Evolutionary conservation across 371 early-diverging fungal species (phyloP), one percentile per base, ranked within the genome.

Genomic region (Gilbertella persicaria): DNA sequence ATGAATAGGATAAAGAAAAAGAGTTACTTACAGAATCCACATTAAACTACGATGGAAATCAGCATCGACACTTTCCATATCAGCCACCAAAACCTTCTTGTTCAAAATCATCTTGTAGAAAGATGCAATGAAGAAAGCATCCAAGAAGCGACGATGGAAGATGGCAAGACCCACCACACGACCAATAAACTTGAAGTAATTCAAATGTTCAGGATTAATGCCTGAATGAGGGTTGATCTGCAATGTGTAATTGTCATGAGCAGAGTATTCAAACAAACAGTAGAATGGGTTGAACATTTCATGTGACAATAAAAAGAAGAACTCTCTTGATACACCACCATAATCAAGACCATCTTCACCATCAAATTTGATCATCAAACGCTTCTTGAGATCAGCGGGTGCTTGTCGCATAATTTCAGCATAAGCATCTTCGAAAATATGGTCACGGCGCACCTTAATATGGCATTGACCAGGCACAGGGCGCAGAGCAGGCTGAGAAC

Each of bases 201-300:
- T 91, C 50, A 99, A 78, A 72, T 99, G 99, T 68, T 99, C 98
- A 17, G 99, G 96, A 73, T 98, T 98, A 58, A 98, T 88, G 46
- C 87, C 86, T 25, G 96, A 95, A 67, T 95, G 89, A 38, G 96
- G 95, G 74, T 94, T 98, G 73, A 97, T 96, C 66, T 97, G 96
- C 35, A 96, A 81, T 33, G 97, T 95, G 73, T 96, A 93, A 57
- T 93, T 95, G 76, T 97, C 96, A 71, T 95, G 95, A 10, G 95
- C 96, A 30, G 96, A 94, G 66, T 96, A 95, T 68, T 96, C 94
- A 67, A 99, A 99, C 51, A 99, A 82, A 55, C 94, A 91, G 77
- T 94, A 97, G 75, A 92, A 86, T 10, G 99, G 99, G 66, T 99
- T 97, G 75, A 98, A 96, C 95, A 98, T 97, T 66, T 98, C 96